Evolutionary conservation across 768 basidiomycete species (phyloP).

Genomic region (Rubroboletus pulcherrimus): DNA sequence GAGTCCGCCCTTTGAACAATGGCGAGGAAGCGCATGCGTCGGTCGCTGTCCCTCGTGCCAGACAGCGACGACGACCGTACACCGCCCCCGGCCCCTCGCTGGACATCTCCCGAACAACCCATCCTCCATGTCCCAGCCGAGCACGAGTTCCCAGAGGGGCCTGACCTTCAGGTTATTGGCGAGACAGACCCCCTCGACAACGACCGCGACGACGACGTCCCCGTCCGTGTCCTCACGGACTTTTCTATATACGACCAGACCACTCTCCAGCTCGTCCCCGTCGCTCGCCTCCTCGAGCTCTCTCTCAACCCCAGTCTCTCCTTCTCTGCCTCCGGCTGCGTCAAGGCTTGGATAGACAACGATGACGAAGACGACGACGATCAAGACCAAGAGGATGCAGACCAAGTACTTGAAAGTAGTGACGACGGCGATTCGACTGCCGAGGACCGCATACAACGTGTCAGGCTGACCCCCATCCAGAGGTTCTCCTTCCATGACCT

Average conservation of each 20-base stretch:
- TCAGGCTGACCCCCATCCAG: conserved; percentile 42
- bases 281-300: conserved; percentile 38
- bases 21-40: conserved; percentile 27
- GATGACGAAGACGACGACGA: conserved; percentile 26
- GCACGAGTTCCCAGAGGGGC: conserved; percentile 38
- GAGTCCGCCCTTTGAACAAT: conserved; percentile 12
- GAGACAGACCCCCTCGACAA: conserved; percentile 35
- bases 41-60: conserved; percentile 13
- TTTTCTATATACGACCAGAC: conserved; percentile 49
- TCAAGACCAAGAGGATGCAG: conserved; percentile 22
- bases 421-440: background rate
- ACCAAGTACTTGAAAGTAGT: conserved; percentile 1
- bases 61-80: conserved; percentile 18
- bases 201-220: conserved; percentile 38
- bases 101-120: conserved; percentile 5
- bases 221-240: conserved; percentile 52
- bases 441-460: conserved; percentile 23
- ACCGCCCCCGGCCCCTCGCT: conserved; percentile 5
- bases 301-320: conserved; percentile 13
- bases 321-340: conserved; percentile 39
- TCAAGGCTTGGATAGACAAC: conserved; percentile 35
- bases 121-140: conserved; percentile 21
- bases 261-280: conserved; percentile 37
- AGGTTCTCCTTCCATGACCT: conserved; percentile 47
- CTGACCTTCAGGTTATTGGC: conserved; percentile 40